Conservation (phyloP, 2,329 filamentous ascomycete genomes). For the Venturia pyrina region DNA sequence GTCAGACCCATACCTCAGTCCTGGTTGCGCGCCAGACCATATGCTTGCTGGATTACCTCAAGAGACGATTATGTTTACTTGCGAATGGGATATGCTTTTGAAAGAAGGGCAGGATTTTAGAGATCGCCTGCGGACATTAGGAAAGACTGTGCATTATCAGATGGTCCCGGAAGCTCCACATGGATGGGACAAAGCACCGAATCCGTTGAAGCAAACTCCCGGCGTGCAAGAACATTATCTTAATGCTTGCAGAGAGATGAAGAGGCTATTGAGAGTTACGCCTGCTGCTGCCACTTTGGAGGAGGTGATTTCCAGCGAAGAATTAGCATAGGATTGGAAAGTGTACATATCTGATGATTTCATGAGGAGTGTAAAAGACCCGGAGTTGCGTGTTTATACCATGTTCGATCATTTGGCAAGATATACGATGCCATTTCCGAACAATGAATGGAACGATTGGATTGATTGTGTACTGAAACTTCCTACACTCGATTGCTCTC, state of each 20-base stretch:
- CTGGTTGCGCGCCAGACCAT: slow-evolving; percentile 44
- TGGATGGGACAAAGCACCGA: slow-evolving; percentile 58
- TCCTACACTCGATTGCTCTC: too few species aligned
- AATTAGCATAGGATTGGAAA: not conserved
- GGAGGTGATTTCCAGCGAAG: not conserved
- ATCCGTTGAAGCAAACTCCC: slow-evolving; percentile 43
- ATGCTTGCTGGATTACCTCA: slow-evolving; percentile 47
- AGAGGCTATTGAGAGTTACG: slow-evolving; percentile 24
- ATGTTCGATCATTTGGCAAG: not conserved
- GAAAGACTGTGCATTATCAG: slow-evolving; percentile 48
- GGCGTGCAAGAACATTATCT: slow-evolving; percentile 45
- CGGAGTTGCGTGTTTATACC: not conserved
- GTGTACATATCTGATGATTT: not conserved
- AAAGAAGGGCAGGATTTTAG: slow-evolving; percentile 53
- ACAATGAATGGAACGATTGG: not conserved
- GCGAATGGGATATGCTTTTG: slow-evolving; percentile 59
- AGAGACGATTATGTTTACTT: slow-evolving; percentile 52
- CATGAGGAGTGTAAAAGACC: not conserved
- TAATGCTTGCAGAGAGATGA: slow-evolving; percentile 43
- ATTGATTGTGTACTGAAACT: not conserved
- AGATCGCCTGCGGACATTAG: slow-evolving; percentile 43
- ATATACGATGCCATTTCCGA: not conserved
- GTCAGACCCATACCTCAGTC: slow-evolving; percentile 48
- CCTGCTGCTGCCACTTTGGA: not conserved
- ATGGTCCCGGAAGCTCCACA: slow-evolving; percentile 51